Conservation (phyloP, 768 basidiomycete genomes). For the Exidia glandulosa region DNA sequence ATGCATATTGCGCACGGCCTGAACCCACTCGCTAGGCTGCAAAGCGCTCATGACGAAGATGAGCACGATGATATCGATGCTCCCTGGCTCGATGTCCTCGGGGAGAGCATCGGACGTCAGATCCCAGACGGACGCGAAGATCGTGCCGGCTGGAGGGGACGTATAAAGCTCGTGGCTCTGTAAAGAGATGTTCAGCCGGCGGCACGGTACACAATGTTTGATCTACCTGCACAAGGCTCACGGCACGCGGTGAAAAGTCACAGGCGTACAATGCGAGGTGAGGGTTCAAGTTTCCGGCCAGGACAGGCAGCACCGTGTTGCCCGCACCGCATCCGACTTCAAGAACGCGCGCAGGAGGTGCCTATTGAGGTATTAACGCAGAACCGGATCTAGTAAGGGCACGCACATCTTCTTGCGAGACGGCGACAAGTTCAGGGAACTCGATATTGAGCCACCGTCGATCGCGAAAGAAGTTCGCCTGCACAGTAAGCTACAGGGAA, state of each 20-base stretch:
- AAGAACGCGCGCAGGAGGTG: slow-evolving; percentile 63
- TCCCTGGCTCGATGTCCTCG: slow-evolving; percentile 45
- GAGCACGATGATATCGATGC: slow-evolving; percentile 83
- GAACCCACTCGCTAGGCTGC: slow-evolving; percentile 85
- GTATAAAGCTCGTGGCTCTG: slow-evolving; percentile 66
- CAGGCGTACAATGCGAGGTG: slow-evolving; percentile 65
- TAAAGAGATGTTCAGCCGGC: not conserved
- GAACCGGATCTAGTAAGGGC: not conserved
- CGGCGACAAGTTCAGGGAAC: slow-evolving; percentile 76
- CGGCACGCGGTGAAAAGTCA: slow-evolving; percentile 83
- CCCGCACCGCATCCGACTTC: slow-evolving; percentile 95
- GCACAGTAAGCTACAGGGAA: not conserved
- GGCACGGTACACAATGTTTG: not conserved
- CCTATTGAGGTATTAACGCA: slow-evolving; percentile 29
- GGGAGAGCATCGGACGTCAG: slow-evolving; percentile 62
- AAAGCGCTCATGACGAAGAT: slow-evolving; percentile 92
- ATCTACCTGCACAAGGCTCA: slow-evolving; percentile 77
- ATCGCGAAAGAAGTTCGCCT: slow-evolving; percentile 81
- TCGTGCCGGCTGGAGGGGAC: slow-evolving; percentile 53
- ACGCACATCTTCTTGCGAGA: slow-evolving; percentile 53
- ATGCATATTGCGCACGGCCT: slow-evolving; percentile 71
- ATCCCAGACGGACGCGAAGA: slow-evolving; percentile 85
- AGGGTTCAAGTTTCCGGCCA: slow-evolving; percentile 75
- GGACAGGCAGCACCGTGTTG: slow-evolving; percentile 86
- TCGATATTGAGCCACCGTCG: slow-evolving; percentile 95